These are phyloP conservation scores for Ammopiptanthus mongolicus DNA, from an alignment of 306 rosid species.

Conservation along the genomic window DNA sequence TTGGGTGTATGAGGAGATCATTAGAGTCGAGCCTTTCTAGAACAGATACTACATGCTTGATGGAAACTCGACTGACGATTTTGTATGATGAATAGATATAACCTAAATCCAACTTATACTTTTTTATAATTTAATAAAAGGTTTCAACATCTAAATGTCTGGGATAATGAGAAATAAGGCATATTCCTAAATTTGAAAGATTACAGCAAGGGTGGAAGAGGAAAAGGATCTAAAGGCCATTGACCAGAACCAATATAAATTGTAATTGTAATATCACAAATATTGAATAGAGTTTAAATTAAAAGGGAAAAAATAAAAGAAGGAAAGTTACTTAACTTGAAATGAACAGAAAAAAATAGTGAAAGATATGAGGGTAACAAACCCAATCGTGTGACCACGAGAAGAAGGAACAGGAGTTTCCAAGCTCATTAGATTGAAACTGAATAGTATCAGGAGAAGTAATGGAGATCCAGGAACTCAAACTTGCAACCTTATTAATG, in stretches of 20 bases:
- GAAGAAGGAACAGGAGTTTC: conserved; percentile 20
- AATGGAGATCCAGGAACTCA: neutral
- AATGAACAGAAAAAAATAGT: neutral
- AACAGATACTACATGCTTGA: neutral
- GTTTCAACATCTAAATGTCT: neutral
- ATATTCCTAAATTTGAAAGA: too few relatives aligned
- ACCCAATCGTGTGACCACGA: conserved; percentile 3
- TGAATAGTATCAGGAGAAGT: conserved; percentile 11
- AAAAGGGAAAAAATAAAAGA: neutral
- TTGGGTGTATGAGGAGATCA: neutral
- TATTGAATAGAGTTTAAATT: neutral
- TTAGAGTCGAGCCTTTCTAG: neutral
- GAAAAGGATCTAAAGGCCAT: neutral
- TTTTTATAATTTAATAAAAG: neutral
- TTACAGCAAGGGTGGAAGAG: neutral
- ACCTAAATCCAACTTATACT: neutral
- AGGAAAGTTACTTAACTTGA: neutral
- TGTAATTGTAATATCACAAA: neutral
- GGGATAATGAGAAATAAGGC: neutral
- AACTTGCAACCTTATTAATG: too few relatives aligned
- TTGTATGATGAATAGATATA: neutral
- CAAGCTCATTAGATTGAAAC: conserved; percentile 16
- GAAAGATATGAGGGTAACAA: neutral
- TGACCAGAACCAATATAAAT: neutral
- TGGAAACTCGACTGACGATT: neutral